Evolutionary conservation across 495 filamentous ascomycete genomes (phyloP).

Genomic region (Coniosporium apollinis): DNA sequence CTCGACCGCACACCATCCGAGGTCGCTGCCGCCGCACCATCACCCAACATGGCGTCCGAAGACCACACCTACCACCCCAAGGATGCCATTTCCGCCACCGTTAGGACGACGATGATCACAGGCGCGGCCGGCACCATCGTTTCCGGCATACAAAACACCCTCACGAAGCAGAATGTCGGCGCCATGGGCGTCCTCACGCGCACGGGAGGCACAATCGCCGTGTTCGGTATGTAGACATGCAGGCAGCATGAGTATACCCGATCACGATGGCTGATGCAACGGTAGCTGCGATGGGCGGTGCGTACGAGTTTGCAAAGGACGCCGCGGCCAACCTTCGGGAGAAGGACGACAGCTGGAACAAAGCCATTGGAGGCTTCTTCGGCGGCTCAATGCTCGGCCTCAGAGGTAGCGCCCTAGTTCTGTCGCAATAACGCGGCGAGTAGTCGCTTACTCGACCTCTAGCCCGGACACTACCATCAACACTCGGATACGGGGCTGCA

Average conservation of each 20-base stretch:
- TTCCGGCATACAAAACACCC: conserved; percentile 70
- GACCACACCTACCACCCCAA: conserved; percentile 46
- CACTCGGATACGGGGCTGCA: conserved; percentile 59
- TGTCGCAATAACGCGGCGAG: too few species aligned
- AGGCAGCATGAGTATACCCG: too few species aligned
- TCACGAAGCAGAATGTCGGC: conserved; percentile 62
- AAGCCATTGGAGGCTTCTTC: conserved; percentile 56
- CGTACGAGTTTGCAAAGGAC: conserved; percentile 57
- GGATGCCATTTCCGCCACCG: conserved; percentile 54
- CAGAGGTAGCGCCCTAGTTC: conserved; percentile 30
- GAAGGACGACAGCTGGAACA: conserved; percentile 54
- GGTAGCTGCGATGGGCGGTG: conserved; percentile 63
- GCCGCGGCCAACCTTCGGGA: conserved; percentile 64
- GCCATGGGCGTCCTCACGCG: conserved; percentile 60
- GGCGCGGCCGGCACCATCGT: conserved; percentile 51
- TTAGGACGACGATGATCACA: conserved; percentile 46
- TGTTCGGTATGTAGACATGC: conserved; percentile 57
- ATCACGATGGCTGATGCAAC: too few species aligned
- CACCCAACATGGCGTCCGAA: conserved; percentile 1
- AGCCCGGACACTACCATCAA: conserved; percentile 63
- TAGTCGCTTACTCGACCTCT: too few species aligned
- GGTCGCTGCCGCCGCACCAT: too few species aligned
- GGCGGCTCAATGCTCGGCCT: conserved; percentile 52
- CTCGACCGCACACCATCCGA: too few species aligned
- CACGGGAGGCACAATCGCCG: conserved; percentile 45